phyloP scores from a whole-genome alignment of 257 asterid genomes.

The Penstemon barbatus region DNA sequence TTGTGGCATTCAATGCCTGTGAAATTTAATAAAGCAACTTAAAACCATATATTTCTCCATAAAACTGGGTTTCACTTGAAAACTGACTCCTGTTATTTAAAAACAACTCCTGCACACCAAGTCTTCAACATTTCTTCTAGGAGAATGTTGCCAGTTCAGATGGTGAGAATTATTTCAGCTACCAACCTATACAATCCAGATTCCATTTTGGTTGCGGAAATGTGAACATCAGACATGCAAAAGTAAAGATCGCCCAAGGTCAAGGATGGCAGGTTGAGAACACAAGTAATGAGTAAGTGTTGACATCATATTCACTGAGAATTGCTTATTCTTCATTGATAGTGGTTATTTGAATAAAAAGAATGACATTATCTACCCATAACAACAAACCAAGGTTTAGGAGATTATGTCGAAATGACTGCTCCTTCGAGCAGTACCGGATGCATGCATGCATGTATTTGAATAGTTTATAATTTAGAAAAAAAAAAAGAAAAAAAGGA shows the following conservation, averaged over 20 bases:
- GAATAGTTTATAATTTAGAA: too few relatives aligned
- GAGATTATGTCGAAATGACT: conserved; percentile 6
- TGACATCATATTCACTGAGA: conserved; percentile 12
- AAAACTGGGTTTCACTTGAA: neutral
- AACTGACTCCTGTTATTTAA: neutral
- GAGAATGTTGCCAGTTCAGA: neutral
- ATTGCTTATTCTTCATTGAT: neutral
- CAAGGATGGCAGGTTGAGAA: neutral
- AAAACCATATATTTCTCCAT: conserved; percentile 6
- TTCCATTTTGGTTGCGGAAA: conserved; percentile 7
- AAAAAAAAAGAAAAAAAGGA: too few relatives aligned
- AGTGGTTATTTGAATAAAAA: conserved; percentile 6
- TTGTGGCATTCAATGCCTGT: conserved; percentile 20
- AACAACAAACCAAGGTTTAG: neutral
- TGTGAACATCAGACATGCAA: neutral
- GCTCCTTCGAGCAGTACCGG: neutral
- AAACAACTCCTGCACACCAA: neutral
- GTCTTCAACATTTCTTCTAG: conserved; percentile 7
- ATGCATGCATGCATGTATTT: neutral
- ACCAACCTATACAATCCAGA: neutral
- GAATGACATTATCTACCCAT: neutral
- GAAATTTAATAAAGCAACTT: conserved; percentile 17
- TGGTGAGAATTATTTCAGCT: neutral
- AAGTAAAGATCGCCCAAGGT: conserved; percentile 10
- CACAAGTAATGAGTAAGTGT: neutral